Percentiles rank a stretch among this genome's conserved stretches.
Conservation (phyloP, 2,329 filamentous ascomycete species). For the Lasiodiplodia theobromae region DNA sequence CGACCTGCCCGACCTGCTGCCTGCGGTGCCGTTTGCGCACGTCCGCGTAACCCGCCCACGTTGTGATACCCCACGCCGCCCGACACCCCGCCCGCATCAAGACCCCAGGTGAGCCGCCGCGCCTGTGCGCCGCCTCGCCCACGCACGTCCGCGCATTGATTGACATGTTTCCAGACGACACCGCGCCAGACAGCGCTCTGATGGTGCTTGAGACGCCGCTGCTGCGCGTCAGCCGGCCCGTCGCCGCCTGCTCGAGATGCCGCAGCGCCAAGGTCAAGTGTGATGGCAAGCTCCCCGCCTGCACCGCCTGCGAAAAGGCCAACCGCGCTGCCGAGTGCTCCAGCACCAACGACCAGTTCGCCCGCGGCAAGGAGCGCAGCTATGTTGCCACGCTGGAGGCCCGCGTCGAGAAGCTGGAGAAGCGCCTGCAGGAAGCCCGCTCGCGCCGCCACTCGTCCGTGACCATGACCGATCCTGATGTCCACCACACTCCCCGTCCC, state of each 20-base stretch:
- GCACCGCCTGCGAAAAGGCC: conserved; percentile 92
- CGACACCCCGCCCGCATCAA: not conserved
- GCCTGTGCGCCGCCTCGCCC: conserved; percentile 12
- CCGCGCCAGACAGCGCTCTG: conserved; percentile 32
- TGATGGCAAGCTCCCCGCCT: conserved; percentile 93
- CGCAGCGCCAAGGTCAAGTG: conserved; percentile 97
- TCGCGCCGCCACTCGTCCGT: conserved; percentile 75
- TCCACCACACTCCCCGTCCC: conserved; percentile 59
- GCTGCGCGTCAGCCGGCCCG: conserved; percentile 77
- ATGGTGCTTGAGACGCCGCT: conserved; percentile 64
- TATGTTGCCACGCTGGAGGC: conserved; percentile 97
- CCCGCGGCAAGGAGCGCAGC: conserved; percentile 91
- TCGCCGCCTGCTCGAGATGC: conserved; percentile 81
- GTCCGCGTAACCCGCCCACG: not conserved
- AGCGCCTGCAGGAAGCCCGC: conserved; percentile 70
- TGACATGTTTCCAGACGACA: conserved; percentile 18
- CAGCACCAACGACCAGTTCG: conserved; percentile 94
- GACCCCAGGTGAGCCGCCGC: conserved; percentile 5
- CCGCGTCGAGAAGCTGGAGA: conserved; percentile 86
- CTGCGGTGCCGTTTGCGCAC: not conserved
- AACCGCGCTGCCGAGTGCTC: conserved; percentile 88
- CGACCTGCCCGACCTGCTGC: conserved; percentile 12
- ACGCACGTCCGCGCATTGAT: not conserved
- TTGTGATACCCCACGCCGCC: not conserved
- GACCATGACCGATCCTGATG: conserved; percentile 67